Conservation (phyloP, 2,329 filamentous ascomycete species). For the Didymella pomorum region DNA sequence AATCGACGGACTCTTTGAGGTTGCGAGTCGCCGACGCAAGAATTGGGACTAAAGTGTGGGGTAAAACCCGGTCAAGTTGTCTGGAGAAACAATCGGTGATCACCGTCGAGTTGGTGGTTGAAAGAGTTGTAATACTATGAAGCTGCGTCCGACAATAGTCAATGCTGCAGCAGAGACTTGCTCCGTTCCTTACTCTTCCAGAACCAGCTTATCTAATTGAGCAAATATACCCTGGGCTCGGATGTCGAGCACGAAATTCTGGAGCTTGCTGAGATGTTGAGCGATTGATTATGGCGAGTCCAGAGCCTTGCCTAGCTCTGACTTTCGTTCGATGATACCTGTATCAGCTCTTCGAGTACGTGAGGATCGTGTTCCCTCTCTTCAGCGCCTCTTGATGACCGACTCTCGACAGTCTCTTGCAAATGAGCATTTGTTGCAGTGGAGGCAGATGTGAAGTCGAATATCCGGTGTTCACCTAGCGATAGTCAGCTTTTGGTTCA, state of each 20-base stretch:
- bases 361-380: constrained; percentile 38
- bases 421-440: constrained; percentile 41
- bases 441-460: constrained; percentile 38
- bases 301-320: not conserved
- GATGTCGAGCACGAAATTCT: not conserved
- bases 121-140: not conserved
- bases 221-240: not conserved
- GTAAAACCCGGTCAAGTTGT: not conserved
- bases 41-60: constrained; percentile 4
- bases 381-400: constrained; percentile 26
- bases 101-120: not conserved
- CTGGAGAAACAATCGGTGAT: constrained; percentile 5
- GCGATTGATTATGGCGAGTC: not conserved
- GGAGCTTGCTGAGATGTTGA: not conserved
- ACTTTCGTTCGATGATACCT: constrained; percentile 24
- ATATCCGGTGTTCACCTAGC: constrained; percentile 43
- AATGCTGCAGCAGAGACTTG: not conserved
- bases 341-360: constrained; percentile 40
- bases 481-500: not conserved
- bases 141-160: too few species aligned
- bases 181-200: not conserved
- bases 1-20: not conserved
- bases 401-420: constrained; percentile 36
- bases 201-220: not conserved
- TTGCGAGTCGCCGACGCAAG: not conserved